Conservation (phyloP, 2,329 filamentous ascomycete genomes). For the Canariomyces notabilis region DNA sequence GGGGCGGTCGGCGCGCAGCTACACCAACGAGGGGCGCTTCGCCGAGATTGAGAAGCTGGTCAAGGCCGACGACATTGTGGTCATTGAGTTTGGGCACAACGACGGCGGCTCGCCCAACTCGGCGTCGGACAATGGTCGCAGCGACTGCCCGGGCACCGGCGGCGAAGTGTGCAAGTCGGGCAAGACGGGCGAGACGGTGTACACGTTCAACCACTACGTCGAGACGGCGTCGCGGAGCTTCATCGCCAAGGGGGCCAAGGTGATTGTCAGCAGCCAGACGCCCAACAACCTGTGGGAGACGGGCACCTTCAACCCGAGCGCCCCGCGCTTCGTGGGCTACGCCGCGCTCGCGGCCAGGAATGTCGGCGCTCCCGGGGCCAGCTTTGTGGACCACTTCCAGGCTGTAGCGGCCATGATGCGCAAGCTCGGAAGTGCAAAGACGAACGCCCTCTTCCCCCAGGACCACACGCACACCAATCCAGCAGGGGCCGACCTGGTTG, state of each 20-base stretch:
- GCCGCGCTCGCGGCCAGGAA: conserved; percentile 32
- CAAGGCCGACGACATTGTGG: conserved; percentile 54
- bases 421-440: conserved; percentile 40
- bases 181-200: conserved; percentile 26
- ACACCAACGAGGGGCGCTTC: conserved; percentile 58
- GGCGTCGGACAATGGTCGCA: conserved; percentile 53
- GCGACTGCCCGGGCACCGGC: conserved; percentile 50
- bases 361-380: conserved; percentile 39
- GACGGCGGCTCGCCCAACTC: conserved; percentile 53
- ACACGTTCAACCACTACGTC: conserved; percentile 31
- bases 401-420: conserved; percentile 49
- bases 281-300: conserved; percentile 59
- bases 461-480: conserved; percentile 60
- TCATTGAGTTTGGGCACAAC: conserved; percentile 69
- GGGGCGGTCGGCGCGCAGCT: conserved; percentile 59
- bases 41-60: conserved; percentile 46
- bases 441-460: conserved; percentile 47
- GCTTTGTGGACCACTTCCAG: conserved; percentile 54
- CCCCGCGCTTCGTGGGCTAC: conserved; percentile 54
- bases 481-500: conserved; percentile 48
- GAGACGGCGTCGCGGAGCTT: conserved; percentile 29
- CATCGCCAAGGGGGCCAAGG: conserved; percentile 52
- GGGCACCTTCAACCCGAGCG: conserved; percentile 41
- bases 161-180: conserved; percentile 45
- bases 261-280: conserved; percentile 54